phyloP scores from a whole-genome alignment of 2,329 filamentous ascomycete species.

The Fusarium scirpi region DNA sequence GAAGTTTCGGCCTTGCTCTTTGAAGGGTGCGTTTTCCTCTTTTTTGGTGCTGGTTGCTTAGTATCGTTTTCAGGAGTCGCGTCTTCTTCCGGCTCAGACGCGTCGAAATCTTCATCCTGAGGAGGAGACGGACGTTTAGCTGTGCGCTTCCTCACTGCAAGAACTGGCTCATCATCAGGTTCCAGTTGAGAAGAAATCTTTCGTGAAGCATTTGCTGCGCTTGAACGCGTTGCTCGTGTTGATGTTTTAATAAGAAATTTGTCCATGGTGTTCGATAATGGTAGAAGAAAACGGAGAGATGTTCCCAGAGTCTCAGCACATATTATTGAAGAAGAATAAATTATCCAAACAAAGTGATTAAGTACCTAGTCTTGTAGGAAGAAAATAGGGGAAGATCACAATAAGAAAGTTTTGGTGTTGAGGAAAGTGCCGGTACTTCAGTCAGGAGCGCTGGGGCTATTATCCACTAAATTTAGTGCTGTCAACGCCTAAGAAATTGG shows the following conservation, averaged over 20 bases:
- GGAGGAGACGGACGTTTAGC: conserved; percentile 30
- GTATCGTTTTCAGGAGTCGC: conserved; percentile 33
- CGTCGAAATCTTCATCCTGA: conserved; percentile 38
- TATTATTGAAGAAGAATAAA: not conserved
- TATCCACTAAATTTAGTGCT: not conserved
- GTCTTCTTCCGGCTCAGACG: conserved; percentile 42
- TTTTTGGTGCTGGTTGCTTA: conserved; percentile 38
- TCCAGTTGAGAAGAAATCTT: conserved; percentile 39
- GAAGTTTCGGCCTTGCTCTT: conserved; percentile 22
- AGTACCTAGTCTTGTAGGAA: not conserved
- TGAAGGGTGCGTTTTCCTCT: conserved; percentile 37
- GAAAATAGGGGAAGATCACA: not conserved
- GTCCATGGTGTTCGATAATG: not conserved
- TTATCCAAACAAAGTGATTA: not conserved
- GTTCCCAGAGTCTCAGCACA: not conserved
- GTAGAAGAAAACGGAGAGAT: not conserved
- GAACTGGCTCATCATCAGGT: conserved; percentile 17
- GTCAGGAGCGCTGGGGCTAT: not conserved
- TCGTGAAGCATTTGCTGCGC: conserved; percentile 35
- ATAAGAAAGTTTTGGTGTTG: conserved; percentile 1
- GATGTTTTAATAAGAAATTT: conserved; percentile 22
- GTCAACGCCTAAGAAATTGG: conserved; percentile 7
- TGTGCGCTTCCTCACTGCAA: not conserved
- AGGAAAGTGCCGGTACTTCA: not conserved
- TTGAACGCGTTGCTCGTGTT: conserved; percentile 38